These are phyloP conservation scores for Acanthamoeba healyi DNA, from an alignment of 208 protist species.

Conservation along the genomic window DNA sequence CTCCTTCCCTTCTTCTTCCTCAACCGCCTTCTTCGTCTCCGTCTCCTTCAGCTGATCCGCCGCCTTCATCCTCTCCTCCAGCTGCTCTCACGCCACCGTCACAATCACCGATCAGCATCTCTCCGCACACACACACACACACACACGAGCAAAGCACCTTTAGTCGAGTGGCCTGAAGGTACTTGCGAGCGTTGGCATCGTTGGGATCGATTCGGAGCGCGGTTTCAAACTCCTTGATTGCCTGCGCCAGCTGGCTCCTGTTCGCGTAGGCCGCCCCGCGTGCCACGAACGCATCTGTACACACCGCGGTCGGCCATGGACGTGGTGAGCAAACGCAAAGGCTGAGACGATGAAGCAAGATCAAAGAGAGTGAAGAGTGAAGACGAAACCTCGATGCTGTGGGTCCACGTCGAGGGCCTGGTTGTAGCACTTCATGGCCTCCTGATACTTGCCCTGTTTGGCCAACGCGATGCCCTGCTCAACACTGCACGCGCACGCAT, in stretches of 20 bases:
- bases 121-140: neutral
- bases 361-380: neutral
- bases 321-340: too few species aligned
- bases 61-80: neutral
- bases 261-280: conserved; percentile 68
- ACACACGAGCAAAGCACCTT: neutral
- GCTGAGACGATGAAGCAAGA: too few species aligned
- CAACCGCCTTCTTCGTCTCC: conserved; percentile 21
- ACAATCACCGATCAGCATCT: neutral
- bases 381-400: neutral
- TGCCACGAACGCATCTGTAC: conserved; percentile 69
- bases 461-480: conserved; percentile 62
- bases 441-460: conserved; percentile 58
- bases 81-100: neutral
- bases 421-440: conserved; percentile 71
- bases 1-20: conserved; percentile 24
- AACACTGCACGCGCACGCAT: conserved; percentile 18
- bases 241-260: neutral
- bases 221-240: conserved; percentile 66
- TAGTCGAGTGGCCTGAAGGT: conserved; percentile 23
- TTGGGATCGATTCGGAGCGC: conserved; percentile 44
- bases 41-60: conserved; percentile 15
- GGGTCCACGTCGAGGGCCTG: conserved; percentile 70
- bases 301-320: too few species aligned
- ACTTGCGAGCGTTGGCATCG: conserved; percentile 54